Evolutionary conservation across 371 early-diverging fungal species (phyloP).

Genomic region (Syncephalastrum contaminatum): DNA sequence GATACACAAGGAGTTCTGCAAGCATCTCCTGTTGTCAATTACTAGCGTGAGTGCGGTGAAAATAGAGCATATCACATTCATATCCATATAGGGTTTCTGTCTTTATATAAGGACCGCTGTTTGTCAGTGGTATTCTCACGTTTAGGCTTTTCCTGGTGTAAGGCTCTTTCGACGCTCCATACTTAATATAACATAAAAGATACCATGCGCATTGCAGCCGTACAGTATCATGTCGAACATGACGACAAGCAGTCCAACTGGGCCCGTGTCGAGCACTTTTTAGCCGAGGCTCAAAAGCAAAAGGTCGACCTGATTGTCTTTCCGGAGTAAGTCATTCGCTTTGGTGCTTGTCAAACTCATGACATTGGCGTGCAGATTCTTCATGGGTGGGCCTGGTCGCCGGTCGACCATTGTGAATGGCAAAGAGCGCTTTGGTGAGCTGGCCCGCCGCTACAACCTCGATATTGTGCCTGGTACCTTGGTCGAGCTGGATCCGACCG

Average conservation of each 20-base stretch:
- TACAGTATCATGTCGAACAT: constrained; percentile 12
- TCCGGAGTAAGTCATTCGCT: constrained; percentile 14
- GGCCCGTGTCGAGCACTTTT: constrained; percentile 8
- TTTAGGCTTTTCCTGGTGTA: too few relatives aligned
- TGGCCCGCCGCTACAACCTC: constrained; percentile 22
- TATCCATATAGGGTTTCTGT: too few relatives aligned
- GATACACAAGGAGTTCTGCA: too few relatives aligned
- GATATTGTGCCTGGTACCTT: constrained; percentile 35
- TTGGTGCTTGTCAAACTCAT: too few relatives aligned
- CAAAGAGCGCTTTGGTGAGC: constrained; percentile 7
- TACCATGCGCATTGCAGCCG: constrained; percentile 1
- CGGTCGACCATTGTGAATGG: not conserved
- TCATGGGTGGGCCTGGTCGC: constrained; percentile 7
- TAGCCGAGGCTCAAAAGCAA: constrained; percentile 6
- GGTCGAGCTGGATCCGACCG: constrained; percentile 18
- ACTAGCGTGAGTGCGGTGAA: too few relatives aligned
- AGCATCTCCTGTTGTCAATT: too few relatives aligned
- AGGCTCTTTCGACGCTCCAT: too few relatives aligned
- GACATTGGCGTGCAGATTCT: not conserved
- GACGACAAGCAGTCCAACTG: constrained; percentile 10
- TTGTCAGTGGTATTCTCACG: too few relatives aligned
- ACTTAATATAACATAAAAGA: too few relatives aligned
- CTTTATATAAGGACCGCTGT: too few relatives aligned
- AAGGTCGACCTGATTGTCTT: constrained; percentile 18
- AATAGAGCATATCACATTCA: too few relatives aligned